Evolutionary conservation across 345 rosid species (phyloP).

Genomic region (Salix brachista): DNA sequence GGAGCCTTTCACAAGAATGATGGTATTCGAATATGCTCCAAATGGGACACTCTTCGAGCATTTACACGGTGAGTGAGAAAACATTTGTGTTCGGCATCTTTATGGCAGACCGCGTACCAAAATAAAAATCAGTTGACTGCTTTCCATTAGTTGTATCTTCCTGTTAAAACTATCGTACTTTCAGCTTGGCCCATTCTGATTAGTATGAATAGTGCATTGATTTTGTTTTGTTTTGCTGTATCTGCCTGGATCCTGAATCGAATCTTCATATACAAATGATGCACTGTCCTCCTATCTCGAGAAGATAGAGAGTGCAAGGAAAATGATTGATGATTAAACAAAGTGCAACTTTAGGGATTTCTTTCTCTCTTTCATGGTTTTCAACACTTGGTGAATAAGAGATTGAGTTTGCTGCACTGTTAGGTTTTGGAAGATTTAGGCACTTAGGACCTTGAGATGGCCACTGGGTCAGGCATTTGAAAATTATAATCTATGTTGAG

Average conservation of each 20-base stretch:
- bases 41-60: constrained; percentile 93
- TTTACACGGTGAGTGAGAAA: constrained; percentile 62
- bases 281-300: background rate
- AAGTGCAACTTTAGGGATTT: background rate
- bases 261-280: background rate
- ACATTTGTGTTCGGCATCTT: background rate
- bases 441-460: background rate
- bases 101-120: background rate
- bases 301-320: background rate
- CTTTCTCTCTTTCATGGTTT: background rate
- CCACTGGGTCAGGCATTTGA: background rate
- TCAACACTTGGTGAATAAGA: background rate
- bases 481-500: background rate
- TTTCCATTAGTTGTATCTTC: background rate
- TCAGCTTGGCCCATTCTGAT: too few species aligned
- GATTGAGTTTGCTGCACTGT: background rate
- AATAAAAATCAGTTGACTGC: background rate
- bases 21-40: constrained; percentile 93
- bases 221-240: background rate
- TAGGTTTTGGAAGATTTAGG: background rate
- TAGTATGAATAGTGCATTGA: background rate
- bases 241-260: background rate
- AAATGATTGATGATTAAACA: background rate
- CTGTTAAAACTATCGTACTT: background rate
- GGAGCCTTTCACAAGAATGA: constrained; percentile 79